A percentile compares a stretch with the other conserved stretches of the same genome.
Conservation (phyloP, 2,329 filamentous ascomycete species). For the Lasiodiplodia theobromae region DNA sequence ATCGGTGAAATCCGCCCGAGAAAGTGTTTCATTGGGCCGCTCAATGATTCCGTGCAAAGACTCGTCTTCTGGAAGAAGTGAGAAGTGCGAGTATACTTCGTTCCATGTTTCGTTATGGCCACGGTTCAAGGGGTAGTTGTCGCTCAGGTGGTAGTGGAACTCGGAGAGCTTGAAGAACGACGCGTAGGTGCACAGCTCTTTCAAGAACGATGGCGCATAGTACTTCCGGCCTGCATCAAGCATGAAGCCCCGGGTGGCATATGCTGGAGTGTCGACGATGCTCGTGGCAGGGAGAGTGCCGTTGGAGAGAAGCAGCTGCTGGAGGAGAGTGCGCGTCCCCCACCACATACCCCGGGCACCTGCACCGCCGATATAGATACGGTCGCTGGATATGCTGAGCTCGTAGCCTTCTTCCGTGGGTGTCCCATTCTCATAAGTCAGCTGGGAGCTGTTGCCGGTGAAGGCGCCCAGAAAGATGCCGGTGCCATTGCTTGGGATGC, state of each 20-base stretch:
- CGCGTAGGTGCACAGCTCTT: slow-evolving; percentile 54
- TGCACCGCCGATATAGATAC: slow-evolving; percentile 50
- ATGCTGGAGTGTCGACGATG: slow-evolving; percentile 52
- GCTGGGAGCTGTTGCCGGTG: slow-evolving; percentile 35
- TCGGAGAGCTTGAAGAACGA: slow-evolving; percentile 59
- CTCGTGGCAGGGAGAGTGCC: slow-evolving; percentile 40
- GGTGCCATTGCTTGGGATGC: slow-evolving; percentile 40
- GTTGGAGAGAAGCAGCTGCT: slow-evolving; percentile 50
- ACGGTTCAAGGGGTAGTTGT: slow-evolving; percentile 58
- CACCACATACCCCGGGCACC: slow-evolving; percentile 57
- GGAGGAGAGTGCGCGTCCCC: slow-evolving; percentile 56
- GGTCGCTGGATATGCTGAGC: slow-evolving; percentile 46
- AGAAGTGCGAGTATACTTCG: slow-evolving; percentile 56
- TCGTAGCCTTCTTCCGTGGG: slow-evolving; percentile 60
- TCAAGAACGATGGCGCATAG: slow-evolving; percentile 52
- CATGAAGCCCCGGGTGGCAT: slow-evolving; percentile 55
- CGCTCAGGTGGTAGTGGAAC: slow-evolving; percentile 59
- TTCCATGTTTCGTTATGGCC: slow-evolving; percentile 56
- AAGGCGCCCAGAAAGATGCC: slow-evolving; percentile 55
- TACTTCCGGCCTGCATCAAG: slow-evolving; percentile 55
- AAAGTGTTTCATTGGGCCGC: slow-evolving; percentile 46
- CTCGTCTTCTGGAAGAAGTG: slow-evolving; percentile 47
- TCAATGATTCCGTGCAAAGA: slow-evolving; percentile 44
- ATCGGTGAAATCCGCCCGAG: slow-evolving; percentile 44
- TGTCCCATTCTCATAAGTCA: slow-evolving; percentile 57